A percentile compares a stretch with the other conserved stretches of the same genome.
Evolutionary conservation across 164 flowering plant species (phyloP).

Genomic region (Magnolia changhungtana): DNA sequence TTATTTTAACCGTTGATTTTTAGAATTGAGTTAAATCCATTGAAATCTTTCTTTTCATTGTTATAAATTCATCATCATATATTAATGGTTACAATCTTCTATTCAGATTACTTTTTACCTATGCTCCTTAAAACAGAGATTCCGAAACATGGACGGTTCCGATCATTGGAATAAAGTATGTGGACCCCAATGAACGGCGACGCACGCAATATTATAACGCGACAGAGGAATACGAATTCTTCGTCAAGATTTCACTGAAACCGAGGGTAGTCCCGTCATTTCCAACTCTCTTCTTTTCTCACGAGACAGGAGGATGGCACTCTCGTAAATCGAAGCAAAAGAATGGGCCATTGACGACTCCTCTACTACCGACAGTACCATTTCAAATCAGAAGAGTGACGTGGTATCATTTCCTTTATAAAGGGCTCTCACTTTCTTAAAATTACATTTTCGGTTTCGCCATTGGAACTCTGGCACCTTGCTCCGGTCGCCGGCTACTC

Average conservation of each 20-base stretch:
- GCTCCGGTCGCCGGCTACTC: not conserved
- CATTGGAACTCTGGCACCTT: not conserved
- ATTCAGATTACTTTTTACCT: too few species aligned
- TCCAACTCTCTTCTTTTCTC: not conserved
- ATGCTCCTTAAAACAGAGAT: too few species aligned
- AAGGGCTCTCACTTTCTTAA: not conserved
- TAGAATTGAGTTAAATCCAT: too few species aligned
- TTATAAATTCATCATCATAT: too few species aligned
- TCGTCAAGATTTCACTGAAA: not conserved
- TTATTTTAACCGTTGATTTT: too few species aligned
- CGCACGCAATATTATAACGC: too few species aligned
- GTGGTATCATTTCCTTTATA: not conserved
- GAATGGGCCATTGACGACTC: not conserved
- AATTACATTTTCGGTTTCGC: not conserved
- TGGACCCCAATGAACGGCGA: too few species aligned
- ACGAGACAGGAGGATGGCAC: not conserved
- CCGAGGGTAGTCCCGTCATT: not conserved
- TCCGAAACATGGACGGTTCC: too few species aligned
- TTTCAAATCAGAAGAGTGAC: not conserved
- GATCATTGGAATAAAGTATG: too few species aligned
- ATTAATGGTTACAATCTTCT: too few species aligned
- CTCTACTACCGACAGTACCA: not conserved
- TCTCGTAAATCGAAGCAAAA: not conserved
- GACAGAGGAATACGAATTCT: too few species aligned
- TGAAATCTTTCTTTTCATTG: too few species aligned